Base-by-base conservation (phyloP, 495 filamentous ascomycete species). In the Podospora tetraspora region DNA sequence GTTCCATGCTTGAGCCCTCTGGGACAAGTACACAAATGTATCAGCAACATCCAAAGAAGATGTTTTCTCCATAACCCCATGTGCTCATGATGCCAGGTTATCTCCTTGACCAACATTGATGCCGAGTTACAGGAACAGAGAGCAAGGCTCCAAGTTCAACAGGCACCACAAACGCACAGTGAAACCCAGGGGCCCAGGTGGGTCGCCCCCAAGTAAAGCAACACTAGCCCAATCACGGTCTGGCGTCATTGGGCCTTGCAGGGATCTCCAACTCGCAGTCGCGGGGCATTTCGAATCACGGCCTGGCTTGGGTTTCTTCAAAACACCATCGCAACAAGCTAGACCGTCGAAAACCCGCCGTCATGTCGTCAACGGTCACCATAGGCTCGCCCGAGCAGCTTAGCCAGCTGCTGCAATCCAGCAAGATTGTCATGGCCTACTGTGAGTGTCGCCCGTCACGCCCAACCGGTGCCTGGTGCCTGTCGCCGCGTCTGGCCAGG, bases 371-470 rank as follows among this genome's bases (percentile, higher is more conserved):
- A 1, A 85, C 88, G 43, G 83, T 92, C 66, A 82, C 88, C 37
- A 93, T 97, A 61, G 78, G 84, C 66, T 94, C 92, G 13, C 78
- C 85, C 22, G 83, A 84, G 70, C 90, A 96, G 72, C 90, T 97
- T 73, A 87, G 77, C 74, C 78, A 83, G 22, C 76, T 96, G 62
- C 81, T 97, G 62, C 83, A 82, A 57, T 84, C 82, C 52, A 91
- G 89, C 24, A 86, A 80, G 60, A 85, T 96, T 66, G 91, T 97
- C 34, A 89, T 97, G 59, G 86, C 88, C 71, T 90, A 96, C 81
- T 97, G 93, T 96, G 80, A 87, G 92, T 84, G 52, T 32, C 61
- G 56, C 10, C 37, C 21, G 12, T 32, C 37, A 52, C 16, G 19
- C 60, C 24, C 25, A 22, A 24, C 12, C 58, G 7, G 23, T 65